Evolutionary conservation across 106 monocot genomes (phyloP).

Genomic region (Apostasia ramifera): DNA sequence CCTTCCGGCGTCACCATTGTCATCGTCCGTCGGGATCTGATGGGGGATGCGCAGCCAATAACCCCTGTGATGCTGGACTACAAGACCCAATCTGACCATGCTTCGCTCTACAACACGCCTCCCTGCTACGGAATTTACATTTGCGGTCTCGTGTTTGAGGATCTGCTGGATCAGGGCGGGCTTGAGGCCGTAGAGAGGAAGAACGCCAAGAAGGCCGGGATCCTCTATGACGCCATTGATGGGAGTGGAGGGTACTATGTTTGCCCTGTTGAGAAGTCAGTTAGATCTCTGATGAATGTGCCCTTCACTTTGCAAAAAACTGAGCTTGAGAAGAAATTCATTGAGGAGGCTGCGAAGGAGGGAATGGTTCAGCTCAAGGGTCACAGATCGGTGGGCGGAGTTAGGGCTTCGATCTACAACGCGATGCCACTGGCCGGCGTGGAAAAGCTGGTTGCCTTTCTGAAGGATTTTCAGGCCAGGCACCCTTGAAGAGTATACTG

Average conservation of each 20-base stretch:
- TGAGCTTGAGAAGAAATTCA: slow-evolving; percentile 94
- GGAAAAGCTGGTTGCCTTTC: slow-evolving; percentile 93
- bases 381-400: slow-evolving; percentile 86
- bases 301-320: slow-evolving; percentile 68
- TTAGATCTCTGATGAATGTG: slow-evolving; percentile 90
- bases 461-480: slow-evolving; percentile 98
- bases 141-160: slow-evolving; percentile 82
- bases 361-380: slow-evolving; percentile 98
- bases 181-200: slow-evolving; percentile 72
- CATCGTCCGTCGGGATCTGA: slow-evolving; percentile 73
- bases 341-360: slow-evolving; percentile 80
- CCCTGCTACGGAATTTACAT: slow-evolving; percentile 89
- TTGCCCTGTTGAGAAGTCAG: slow-evolving; percentile 83
- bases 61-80: slow-evolving; percentile 98
- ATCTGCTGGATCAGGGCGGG: slow-evolving; percentile 83
- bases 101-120: slow-evolving; percentile 94
- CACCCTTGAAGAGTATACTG: slow-evolving; percentile 19
- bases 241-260: slow-evolving; percentile 75
- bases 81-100: slow-evolving; percentile 72
- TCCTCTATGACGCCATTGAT: slow-evolving; percentile 81
- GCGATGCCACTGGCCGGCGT: slow-evolving; percentile 90
- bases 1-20: slow-evolving; percentile 87
- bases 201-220: slow-evolving; percentile 66
- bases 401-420: slow-evolving; percentile 93
- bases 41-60: slow-evolving; percentile 63